Percentiles rank a stretch among this genome's conserved stretches.
phyloP scores from a whole-genome alignment of 2,329 filamentous ascomycete species.

The Talaromyces sp. region DNA sequence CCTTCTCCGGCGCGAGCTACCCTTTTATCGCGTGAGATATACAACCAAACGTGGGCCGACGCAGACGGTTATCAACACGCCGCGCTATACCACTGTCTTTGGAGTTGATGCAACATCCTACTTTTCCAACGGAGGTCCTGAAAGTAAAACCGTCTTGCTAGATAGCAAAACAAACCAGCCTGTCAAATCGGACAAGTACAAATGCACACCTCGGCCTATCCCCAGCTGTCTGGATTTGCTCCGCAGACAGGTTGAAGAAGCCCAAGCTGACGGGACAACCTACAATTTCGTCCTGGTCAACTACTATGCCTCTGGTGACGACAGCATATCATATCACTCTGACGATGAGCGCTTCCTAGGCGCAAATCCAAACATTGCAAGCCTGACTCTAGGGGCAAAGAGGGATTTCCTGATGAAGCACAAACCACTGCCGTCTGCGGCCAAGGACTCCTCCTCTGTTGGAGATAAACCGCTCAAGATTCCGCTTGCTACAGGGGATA shows the following conservation, averaged over 20 bases:
- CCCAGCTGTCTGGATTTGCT: constrained; percentile 64
- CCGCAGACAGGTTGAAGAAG: constrained; percentile 56
- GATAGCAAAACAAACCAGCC: constrained; percentile 39
- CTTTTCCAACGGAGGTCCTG: constrained; percentile 38
- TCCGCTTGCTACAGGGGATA: constrained; percentile 61
- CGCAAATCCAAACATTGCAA: constrained; percentile 63
- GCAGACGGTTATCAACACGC: constrained; percentile 57
- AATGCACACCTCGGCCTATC: constrained; percentile 56
- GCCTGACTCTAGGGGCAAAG: constrained; percentile 64
- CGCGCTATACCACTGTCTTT: constrained; percentile 57
- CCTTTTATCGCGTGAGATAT: constrained; percentile 72
- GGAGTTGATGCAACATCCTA: constrained; percentile 58
- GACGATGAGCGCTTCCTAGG: constrained; percentile 77
- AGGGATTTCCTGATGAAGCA: constrained; percentile 76
- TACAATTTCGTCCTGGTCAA: constrained; percentile 81
- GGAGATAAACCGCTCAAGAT: constrained; percentile 45
- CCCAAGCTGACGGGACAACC: constrained; percentile 49
- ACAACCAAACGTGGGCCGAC: constrained; percentile 61
- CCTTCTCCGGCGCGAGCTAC: constrained; percentile 64
- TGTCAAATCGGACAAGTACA: constrained; percentile 45
- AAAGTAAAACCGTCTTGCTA: constrained; percentile 22
- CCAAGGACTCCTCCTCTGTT: constrained; percentile 16
- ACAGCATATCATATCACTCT: constrained; percentile 74
- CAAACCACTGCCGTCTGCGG: constrained; percentile 49
- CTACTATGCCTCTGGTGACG: constrained; percentile 71